Evolutionary conservation across 257 asterid genomes (phyloP), one percentile per base, ranked within the genome.

Genomic region (Verbena officinalis): DNA sequence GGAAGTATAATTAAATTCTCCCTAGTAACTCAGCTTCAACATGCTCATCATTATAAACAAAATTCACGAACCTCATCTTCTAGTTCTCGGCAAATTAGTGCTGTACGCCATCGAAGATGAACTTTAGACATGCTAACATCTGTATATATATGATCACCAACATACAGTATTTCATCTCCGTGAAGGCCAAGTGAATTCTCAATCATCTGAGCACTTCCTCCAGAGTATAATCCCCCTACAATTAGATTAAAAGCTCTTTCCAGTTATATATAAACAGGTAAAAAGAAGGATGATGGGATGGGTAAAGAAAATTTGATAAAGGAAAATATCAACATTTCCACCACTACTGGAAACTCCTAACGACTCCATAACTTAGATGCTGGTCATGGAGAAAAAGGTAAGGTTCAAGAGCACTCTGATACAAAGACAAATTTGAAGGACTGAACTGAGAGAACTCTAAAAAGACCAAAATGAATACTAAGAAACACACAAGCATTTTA

Each of bases 61-160:
- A n/a, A 62, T 31, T 36, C 44, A 59, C 74, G 38, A 64, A 87
- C 97, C 97, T 90, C 97, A 59, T 87, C 89, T 76, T 90, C 97
- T 68, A 90, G 79, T 75, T 90, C 97, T 62, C 95, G 86, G 69
- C 97, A 90, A 76, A 90, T 85, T 72, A 90, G 78, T 9, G 97
- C 95, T n/a, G 97, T 90, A 75, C 97, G 83, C 97, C 97, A 90
- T 36, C 97, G 83, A 33, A 85, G 91, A 90, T 90, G 90, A 59
- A 90, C 85, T 83, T 90, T 90, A 40, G 97, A 87, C 74, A 81
- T 89, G 87, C 97, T 90, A 65, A 90, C 97, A 75, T 90, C 97
- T 14, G 97, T 90, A 70, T 87, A 90, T 75, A 90, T 87, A 73
- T 90, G 97, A 78, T 90, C 97, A 60, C 97, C 97, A 33, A 90